Evolutionary conservation across 2,329 filamentous ascomycete genomes (phyloP).

Genomic region (Harringtonia lauricola): DNA sequence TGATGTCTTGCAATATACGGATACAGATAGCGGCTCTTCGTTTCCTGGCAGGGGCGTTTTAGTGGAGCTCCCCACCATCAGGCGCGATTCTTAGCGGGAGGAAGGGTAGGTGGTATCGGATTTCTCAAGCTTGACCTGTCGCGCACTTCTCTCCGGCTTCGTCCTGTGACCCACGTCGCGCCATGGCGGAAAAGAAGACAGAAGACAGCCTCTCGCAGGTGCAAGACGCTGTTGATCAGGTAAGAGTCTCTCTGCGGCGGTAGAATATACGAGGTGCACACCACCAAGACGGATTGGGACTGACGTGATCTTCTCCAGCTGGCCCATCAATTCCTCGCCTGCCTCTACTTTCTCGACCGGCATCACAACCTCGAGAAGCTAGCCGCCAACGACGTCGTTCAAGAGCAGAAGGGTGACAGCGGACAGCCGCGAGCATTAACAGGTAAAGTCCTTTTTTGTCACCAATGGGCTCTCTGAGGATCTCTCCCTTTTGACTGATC

Average conservation of each 20-base stretch:
- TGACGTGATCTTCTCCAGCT: slow-evolving; percentile 31
- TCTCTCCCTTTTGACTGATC: slow-evolving; percentile 1
- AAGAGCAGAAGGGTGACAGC: slow-evolving; percentile 35
- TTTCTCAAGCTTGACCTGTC: background rate
- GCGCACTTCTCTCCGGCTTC: background rate
- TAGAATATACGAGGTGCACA: no score
- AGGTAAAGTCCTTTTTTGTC: background rate
- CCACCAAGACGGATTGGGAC: background rate
- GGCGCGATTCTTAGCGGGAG: no score
- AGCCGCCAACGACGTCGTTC: slow-evolving; percentile 44
- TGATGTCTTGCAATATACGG: no score
- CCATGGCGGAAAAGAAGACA: slow-evolving; percentile 32
- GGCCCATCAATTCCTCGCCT: slow-evolving; percentile 57
- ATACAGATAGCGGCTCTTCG: no score
- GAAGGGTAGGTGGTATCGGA: no score
- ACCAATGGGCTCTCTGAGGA: background rate
- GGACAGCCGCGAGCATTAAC: slow-evolving; percentile 11
- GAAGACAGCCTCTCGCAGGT: slow-evolving; percentile 71
- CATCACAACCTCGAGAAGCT: slow-evolving; percentile 58
- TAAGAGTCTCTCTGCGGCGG: no score
- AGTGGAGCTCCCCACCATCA: no score
- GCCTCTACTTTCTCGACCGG: slow-evolving; percentile 53
- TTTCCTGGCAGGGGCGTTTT: no score
- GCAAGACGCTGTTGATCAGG: slow-evolving; percentile 77
- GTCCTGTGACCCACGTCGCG: slow-evolving; percentile 2